These are phyloP conservation scores for Orobanche coerulescens DNA, from an alignment of 257 asterid species.

Conservation along the genomic window DNA sequence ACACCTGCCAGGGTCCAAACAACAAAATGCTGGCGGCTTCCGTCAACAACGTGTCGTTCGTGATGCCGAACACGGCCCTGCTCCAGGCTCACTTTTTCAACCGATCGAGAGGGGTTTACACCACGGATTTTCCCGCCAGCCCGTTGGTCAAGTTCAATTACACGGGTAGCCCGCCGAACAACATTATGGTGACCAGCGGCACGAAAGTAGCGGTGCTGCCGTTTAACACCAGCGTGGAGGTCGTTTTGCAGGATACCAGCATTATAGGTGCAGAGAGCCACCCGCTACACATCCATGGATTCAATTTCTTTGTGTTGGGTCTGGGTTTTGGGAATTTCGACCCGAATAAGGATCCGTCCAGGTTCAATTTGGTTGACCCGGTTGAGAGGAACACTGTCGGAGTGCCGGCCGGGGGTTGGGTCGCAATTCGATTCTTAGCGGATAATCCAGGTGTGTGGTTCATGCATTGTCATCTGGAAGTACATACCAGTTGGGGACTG, in stretches of 20 bases:
- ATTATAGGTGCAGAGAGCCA: conserved; percentile 52
- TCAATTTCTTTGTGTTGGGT: conserved; percentile 53
- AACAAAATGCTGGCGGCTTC: conserved; percentile 43
- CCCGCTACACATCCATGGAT: conserved; percentile 67
- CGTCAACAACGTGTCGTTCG: conserved; percentile 51
- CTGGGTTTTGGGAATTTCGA: conserved; percentile 53
- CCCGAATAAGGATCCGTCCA: conserved; percentile 40
- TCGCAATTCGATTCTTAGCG: conserved; percentile 50
- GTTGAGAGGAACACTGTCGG: conserved; percentile 56
- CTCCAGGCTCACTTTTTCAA: conserved; percentile 56
- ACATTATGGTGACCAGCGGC: conserved; percentile 32
- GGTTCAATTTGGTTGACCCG: conserved; percentile 54
- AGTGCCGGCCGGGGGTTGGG: conserved; percentile 67
- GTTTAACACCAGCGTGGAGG: conserved; percentile 41
- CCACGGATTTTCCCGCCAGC: conserved; percentile 49
- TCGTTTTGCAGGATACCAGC: conserved; percentile 63
- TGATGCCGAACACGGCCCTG: conserved; percentile 42
- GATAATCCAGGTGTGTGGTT: conserved; percentile 84
- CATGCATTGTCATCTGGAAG: conserved; percentile 72
- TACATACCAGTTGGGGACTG: conserved; percentile 71
- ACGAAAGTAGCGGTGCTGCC: conserved; percentile 44
- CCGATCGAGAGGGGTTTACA: conserved; percentile 46
- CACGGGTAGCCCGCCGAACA: conserved; percentile 48
- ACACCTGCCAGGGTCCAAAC: conserved; percentile 56
- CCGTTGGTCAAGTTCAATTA: conserved; percentile 49